phyloP scores from a whole-genome alignment of 805 yeast species.

The Ogataea methylovora region DNA sequence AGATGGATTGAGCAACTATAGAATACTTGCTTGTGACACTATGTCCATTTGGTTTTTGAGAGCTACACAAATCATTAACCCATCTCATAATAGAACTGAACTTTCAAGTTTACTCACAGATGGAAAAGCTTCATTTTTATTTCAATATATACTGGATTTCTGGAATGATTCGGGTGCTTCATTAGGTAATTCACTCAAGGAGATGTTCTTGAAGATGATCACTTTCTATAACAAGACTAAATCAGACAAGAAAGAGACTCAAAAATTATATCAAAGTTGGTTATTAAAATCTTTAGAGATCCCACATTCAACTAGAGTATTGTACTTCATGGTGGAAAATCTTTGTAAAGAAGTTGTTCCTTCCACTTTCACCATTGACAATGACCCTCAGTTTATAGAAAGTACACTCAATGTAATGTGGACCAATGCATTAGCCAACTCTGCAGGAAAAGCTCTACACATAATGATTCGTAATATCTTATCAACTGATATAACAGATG shows the following conservation, averaged over 20 bases:
- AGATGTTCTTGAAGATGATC: conserved; percentile 49
- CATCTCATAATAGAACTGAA: neutral
- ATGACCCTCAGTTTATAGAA: conserved; percentile 38
- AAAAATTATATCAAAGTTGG: conserved; percentile 36
- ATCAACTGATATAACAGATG: conserved; percentile 5
- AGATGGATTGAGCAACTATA: conserved; percentile 27
- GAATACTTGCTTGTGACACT: conserved; percentile 48
- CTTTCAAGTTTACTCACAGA: conserved; percentile 5
- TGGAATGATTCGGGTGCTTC: conserved; percentile 71
- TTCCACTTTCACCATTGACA: conserved; percentile 28
- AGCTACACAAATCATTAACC: conserved; percentile 30
- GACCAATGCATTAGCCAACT: conserved; percentile 57
- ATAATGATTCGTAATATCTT: conserved; percentile 29
- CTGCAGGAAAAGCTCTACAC: conserved; percentile 51
- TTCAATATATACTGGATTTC: conserved; percentile 53
- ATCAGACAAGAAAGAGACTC: conserved; percentile 7
- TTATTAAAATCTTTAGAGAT: conserved; percentile 31
- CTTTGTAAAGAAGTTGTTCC: conserved; percentile 43
- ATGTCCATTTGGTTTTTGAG: conserved; percentile 61
- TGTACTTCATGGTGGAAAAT: conserved; percentile 52
- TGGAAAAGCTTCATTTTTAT: conserved; percentile 26
- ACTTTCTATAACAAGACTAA: conserved; percentile 26
- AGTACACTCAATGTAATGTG: conserved; percentile 43
- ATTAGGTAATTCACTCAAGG: conserved; percentile 59
- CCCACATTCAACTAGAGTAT: conserved; percentile 47